phyloP scores from a whole-genome alignment of 108 stramenopile species.

The Conticribra guillardii region DNA sequence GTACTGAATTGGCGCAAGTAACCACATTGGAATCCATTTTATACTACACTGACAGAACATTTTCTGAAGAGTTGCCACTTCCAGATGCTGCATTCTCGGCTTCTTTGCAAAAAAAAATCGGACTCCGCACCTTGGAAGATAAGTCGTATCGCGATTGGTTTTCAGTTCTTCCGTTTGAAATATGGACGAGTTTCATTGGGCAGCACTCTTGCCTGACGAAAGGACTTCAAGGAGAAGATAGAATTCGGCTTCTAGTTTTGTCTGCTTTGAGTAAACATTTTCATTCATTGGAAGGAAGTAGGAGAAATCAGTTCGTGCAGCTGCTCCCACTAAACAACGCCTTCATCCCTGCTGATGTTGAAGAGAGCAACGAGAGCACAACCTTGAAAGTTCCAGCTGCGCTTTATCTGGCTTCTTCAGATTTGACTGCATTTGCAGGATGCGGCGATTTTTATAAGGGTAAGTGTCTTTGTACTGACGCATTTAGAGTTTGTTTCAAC shows the following conservation, averaged over 20 bases:
- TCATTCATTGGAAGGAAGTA: conserved; percentile 21
- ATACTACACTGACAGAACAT: conserved; percentile 60
- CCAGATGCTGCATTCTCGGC: conserved; percentile 63
- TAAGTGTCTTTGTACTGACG: too few species aligned
- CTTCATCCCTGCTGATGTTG: conserved; percentile 17
- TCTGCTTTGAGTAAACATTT: conserved; percentile 59
- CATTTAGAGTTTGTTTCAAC: not conserved
- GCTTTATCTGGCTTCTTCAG: conserved; percentile 71
- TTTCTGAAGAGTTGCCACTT: conserved; percentile 58
- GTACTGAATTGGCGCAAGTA: conserved; percentile 16
- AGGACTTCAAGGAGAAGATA: conserved; percentile 54
- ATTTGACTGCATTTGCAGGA: conserved; percentile 71
- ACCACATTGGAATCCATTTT: conserved; percentile 53
- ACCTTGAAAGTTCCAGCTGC: conserved; percentile 56
- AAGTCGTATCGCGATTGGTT: conserved; percentile 57
- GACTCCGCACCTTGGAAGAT: conserved; percentile 53
- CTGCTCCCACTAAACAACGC: conserved; percentile 11
- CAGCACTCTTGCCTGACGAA: conserved; percentile 58
- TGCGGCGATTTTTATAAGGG: conserved; percentile 46
- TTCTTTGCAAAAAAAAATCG: conserved; percentile 53
- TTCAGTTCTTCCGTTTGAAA: conserved; percentile 60
- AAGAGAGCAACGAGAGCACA: conserved; percentile 7
- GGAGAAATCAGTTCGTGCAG: conserved; percentile 21
- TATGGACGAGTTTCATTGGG: conserved; percentile 68
- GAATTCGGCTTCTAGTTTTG: conserved; percentile 44